These are phyloP conservation scores for Sporothrix inflata DNA, from an alignment of 2,329 filamentous ascomycete genomes.

Conservation along the genomic window DNA sequence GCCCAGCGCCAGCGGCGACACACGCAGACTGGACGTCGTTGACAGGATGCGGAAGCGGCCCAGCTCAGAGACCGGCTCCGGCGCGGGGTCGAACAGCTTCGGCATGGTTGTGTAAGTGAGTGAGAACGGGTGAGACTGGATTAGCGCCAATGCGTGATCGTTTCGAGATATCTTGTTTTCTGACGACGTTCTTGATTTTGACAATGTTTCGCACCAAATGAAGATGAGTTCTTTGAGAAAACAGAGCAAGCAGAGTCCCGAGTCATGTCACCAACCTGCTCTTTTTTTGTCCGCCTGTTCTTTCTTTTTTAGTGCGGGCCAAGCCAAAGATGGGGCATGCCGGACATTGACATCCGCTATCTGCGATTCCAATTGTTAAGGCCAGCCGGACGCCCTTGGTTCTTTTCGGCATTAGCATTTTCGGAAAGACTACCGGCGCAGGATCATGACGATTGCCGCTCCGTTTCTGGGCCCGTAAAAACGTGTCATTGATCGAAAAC, in stretches of 20 bases:
- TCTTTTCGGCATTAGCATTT: slow-evolving; percentile 2
- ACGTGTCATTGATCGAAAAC: background rate
- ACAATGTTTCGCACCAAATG: background rate
- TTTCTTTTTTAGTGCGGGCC: background rate
- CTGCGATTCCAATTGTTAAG: slow-evolving; percentile 2
- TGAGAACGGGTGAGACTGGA: background rate
- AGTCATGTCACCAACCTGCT: background rate
- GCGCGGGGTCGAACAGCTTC: slow-evolving; percentile 11
- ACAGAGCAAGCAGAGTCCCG: background rate
- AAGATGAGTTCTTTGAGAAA: background rate
- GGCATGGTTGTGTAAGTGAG: slow-evolving; percentile 18
- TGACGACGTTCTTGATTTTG: background rate
- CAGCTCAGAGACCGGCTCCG: slow-evolving; percentile 48
- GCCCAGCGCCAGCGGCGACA: slow-evolving; percentile 57
- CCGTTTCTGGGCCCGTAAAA: background rate
- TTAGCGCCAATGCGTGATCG: background rate
- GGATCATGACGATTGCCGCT: background rate
- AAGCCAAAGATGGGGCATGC: background rate
- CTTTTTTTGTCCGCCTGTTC: background rate
- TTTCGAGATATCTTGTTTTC: background rate
- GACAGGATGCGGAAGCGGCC: slow-evolving; percentile 57
- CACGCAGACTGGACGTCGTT: slow-evolving; percentile 53
- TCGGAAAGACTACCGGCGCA: background rate
- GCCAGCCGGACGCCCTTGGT: slow-evolving; percentile 3
- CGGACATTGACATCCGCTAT: slow-evolving; percentile 12